These are phyloP conservation scores for Rubia tinctorum DNA, from an alignment of 305 asterid species.

Conservation along the genomic window DNA sequence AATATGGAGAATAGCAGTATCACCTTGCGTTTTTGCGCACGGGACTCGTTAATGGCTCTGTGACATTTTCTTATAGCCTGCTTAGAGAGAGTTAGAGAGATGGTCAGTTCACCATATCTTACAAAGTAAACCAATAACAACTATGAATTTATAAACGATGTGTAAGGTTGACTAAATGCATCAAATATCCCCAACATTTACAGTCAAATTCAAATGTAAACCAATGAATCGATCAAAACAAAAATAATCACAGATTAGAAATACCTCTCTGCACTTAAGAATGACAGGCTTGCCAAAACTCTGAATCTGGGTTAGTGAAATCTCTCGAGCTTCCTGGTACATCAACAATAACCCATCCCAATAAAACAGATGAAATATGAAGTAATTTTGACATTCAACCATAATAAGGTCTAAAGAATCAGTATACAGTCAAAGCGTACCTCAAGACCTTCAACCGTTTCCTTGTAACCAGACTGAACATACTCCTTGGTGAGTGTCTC, in stretches of 20 bases:
- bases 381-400: neutral
- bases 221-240: neutral
- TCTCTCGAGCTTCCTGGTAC: slow-evolving; percentile 81
- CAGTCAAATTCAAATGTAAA: slow-evolving; percentile 9
- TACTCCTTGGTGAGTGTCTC: slow-evolving; percentile 83
- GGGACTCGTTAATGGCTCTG: slow-evolving; percentile 93
- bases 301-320: slow-evolving; percentile 67
- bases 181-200: neutral
- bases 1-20: slow-evolving; percentile 23
- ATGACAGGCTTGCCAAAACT: slow-evolving; percentile 62
- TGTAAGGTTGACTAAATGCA: neutral
- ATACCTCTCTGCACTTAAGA: slow-evolving; percentile 88
- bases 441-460: slow-evolving; percentile 89
- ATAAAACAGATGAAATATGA: neutral
- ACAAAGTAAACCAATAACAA: slow-evolving; percentile 9
- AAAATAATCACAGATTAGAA: neutral
- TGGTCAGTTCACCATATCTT: slow-evolving; percentile 12
- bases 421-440: slow-evolving; percentile 29
- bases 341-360: neutral
- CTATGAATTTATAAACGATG: neutral
- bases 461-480: slow-evolving; percentile 77
- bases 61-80: slow-evolving; percentile 93
- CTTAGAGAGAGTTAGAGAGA: slow-evolving; percentile 17
- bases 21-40: slow-evolving; percentile 95
- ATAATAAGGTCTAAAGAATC: neutral